Percentiles rank a stretch among this genome's conserved stretches.
Conservation (phyloP, 352 stramenopile genomes). For the Phytopythium helicoides region DNA sequence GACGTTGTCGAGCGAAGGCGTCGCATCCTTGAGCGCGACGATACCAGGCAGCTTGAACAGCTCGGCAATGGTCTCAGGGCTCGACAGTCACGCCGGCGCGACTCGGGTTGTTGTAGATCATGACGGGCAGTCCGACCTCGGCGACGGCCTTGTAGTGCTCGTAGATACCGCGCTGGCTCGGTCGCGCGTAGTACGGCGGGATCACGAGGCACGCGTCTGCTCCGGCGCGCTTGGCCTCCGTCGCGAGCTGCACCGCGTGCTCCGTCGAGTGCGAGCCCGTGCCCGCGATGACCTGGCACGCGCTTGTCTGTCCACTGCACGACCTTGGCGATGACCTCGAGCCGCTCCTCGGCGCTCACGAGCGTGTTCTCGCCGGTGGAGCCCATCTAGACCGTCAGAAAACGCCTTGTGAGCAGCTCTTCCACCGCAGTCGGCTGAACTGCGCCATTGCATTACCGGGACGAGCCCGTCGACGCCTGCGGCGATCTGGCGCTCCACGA, state of each 20-base stretch:
- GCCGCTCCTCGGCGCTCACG: conserved; percentile 91
- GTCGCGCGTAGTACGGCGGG: conserved; percentile 97
- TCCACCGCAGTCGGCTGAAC: background rate
- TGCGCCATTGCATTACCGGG: conserved; percentile 33
- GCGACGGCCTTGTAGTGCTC: conserved; percentile 89
- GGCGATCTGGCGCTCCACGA: conserved; percentile 90
- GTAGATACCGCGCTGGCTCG: conserved; percentile 92
- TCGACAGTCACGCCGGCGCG: conserved; percentile 92
- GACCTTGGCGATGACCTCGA: conserved; percentile 88
- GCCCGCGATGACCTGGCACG: conserved; percentile 93
- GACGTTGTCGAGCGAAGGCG: conserved; percentile 82
- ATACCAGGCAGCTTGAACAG: conserved; percentile 91
- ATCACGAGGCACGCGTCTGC: conserved; percentile 94
- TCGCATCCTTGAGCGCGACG: conserved; percentile 96
- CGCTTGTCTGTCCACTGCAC: conserved; percentile 67
- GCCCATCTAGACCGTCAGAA: conserved; percentile 58
- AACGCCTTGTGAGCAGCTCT: background rate
- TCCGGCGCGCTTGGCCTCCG: conserved; percentile 87
- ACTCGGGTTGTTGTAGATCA: conserved; percentile 97
- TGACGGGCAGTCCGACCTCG: conserved; percentile 84
- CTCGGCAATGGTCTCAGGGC: conserved; percentile 90
- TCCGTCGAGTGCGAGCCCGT: conserved; percentile 92
- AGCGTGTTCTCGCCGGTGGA: conserved; percentile 95
- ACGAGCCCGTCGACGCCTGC: conserved; percentile 94
- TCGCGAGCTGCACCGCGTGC: conserved; percentile 64